Evolutionary conservation across 176 grass and related monocot genomes (phyloP), one percentile per base, ranked within the genome.

Genomic region (Triticum turgidum): DNA sequence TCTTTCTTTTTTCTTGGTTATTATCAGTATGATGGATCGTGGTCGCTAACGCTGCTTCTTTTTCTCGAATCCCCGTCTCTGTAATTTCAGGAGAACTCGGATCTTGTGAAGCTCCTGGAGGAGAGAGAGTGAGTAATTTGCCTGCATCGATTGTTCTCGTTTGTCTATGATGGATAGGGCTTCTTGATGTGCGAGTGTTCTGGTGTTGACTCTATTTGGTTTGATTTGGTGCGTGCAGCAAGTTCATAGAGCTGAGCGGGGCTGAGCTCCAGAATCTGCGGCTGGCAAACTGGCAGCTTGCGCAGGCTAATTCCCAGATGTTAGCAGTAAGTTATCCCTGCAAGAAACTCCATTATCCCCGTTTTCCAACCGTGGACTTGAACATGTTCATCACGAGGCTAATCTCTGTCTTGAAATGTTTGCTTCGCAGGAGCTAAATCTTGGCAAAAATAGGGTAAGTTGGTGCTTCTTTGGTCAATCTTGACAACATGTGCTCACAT

Each of bases 211-310:
- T 51, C 32, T 0, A 56, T 56, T 79, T 29, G 42, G 7, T 65
- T 76, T 76, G 39, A 17, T 51, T 84, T 83, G 41, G 18, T 83
- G 66, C 20, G 21, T 33, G 61, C 91, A 93, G 88, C 62, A 52
- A 88, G 25, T 39, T 72, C 52, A 71, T 90, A 83, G 67, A 80
- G 80, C 20, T 83, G 76, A 88, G 83, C 39, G 25, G 74, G 21
- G 7, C 54, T 18, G 91, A 93, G 83, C 29, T 93, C n/a, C 68
- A 88, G 83, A 91, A 90, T 70, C 52, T 91, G 75, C 61, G 87
- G 42, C 74, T 77, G 13, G 73, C 83, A 25, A 93, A 93, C 22
- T 93, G 83, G 88, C 68, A 91, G 39, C 89, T 93, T 25, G 92
- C 86, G 13, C 86, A 79, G 81, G 52, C 86, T 13, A 83, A 88